Evolutionary conservation across 164 flowering plant genomes (phyloP), one percentile per base, ranked within the genome.

Genomic region (Chloranthus sessilifolius): DNA sequence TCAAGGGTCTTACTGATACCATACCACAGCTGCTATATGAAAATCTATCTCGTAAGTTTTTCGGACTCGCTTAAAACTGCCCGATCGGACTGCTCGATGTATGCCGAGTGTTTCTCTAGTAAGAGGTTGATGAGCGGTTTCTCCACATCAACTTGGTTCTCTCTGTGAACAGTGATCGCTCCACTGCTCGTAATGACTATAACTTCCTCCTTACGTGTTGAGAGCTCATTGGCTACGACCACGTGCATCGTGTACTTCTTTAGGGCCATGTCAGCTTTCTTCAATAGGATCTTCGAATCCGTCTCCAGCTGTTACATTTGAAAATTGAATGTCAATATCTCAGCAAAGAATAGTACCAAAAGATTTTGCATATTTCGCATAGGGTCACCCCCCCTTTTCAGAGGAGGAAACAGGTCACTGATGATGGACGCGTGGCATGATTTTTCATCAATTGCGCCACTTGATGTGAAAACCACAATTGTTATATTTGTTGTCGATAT

Each of bases 151-250:
- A 50, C 50, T 28, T 53, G 40, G 15, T 56, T 47, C 55, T 73
- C 79, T 43, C 90, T 78, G 16, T 39, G 70, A 49, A 91, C 89
- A 11, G 59, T 42, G 49, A 78, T 67, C 36, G 59, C 74, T 47
- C 59, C 82, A 30, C 36, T 42, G 11, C 34, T 35, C 7, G 84
- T 63, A 53, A 88, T 82, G 14, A 86, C 80, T 7, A 57, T 59
- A 11, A 92, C 99, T 70, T 78, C 81, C 64, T 92, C 95, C 48
- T 76, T 86, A 45, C 95, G 91, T 24, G 86, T 76, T 28, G 61
- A 61, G 7, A 92, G 88, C 73, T 88, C 99, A 50, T 92, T 92
- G 4, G 97, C 99, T 8, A 92, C 85, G 14, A 92, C 99, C 53
- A 58, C 62, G 63, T 92, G 81, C 88, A 92, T 74, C 53, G 75